Percentiles rank a stretch among this genome's conserved stretches.
phyloP scores from a whole-genome alignment of 1,284 basidiomycete genomes.

The Pseudozyma tsukubaensis region DNA sequence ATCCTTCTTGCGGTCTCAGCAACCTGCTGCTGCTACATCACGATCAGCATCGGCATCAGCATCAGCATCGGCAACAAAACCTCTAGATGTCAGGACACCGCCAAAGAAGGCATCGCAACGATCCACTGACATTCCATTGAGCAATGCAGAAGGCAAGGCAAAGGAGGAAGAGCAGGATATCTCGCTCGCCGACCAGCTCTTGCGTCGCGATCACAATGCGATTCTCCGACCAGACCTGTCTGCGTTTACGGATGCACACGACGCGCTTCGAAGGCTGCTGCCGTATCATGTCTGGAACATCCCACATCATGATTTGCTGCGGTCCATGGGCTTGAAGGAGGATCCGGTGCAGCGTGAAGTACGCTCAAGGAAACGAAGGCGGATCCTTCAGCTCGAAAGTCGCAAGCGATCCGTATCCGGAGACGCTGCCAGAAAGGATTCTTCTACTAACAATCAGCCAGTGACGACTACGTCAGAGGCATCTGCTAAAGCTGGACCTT shows the following conservation, averaged over 20 bases:
- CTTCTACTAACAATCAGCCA: not conserved
- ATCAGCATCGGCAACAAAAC: constrained; percentile 8
- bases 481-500: constrained; percentile 3
- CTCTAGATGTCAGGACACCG: not conserved
- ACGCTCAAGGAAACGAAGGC: constrained; percentile 37
- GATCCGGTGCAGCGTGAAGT: constrained; percentile 37
- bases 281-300: constrained; percentile 67
- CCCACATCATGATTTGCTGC: constrained; percentile 56
- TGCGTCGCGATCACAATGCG: constrained; percentile 46
- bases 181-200: constrained; percentile 20
- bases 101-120: not conserved
- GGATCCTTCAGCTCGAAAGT: constrained; percentile 14
- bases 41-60: not conserved
- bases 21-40: too few relatives aligned
- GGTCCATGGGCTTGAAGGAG: constrained; percentile 19
- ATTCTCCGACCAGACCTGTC: constrained; percentile 57
- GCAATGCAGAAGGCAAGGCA: constrained; percentile 1
- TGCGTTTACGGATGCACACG: constrained; percentile 53
- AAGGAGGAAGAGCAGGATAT: constrained; percentile 6
- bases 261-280: constrained; percentile 58
- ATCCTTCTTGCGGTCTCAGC: too few relatives aligned
- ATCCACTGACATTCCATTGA: not conserved
- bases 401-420: not conserved
- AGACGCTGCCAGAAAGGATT: not conserved
- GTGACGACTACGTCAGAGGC: not conserved